phyloP scores from a whole-genome alignment of 164 flowering plant species.

The Macadamia tetraphylla region DNA sequence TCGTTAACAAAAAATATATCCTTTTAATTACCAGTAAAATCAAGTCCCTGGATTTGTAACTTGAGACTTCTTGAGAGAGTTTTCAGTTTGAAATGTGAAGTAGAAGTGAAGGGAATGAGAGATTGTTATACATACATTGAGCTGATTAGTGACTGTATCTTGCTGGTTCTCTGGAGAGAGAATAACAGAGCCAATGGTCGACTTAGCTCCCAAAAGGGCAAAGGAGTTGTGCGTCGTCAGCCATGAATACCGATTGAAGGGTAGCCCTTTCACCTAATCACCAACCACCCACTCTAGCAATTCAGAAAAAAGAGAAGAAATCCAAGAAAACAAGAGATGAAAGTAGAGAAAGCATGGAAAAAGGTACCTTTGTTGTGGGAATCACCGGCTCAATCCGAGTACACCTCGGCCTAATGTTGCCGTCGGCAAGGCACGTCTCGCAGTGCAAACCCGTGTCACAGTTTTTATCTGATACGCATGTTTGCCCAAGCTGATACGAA shows the following conservation, averaged over 20 bases:
- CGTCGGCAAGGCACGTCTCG: conserved; percentile 64
- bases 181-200: conserved; percentile 48
- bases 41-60: not conserved
- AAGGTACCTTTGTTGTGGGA: conserved; percentile 55
- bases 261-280: conserved; percentile 56
- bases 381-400: conserved; percentile 55
- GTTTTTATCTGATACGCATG: conserved; percentile 42
- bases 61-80: not conserved
- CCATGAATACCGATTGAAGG: conserved; percentile 84
- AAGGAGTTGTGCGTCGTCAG: conserved; percentile 88
- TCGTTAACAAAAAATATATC: not conserved
- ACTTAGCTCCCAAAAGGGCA: conserved; percentile 47
- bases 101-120: not conserved
- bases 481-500: conserved; percentile 42
- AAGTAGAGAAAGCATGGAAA: no score
- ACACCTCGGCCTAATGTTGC: conserved; percentile 63
- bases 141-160: conserved; percentile 74
- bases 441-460: conserved; percentile 80
- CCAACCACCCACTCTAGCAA: not conserved
- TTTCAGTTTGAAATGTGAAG: not conserved
- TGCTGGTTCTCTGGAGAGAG: conserved; percentile 70
- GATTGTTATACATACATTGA: conserved; percentile 39
- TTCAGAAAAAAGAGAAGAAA: not conserved
- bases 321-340: conserved; percentile 4
- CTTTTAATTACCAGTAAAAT: no score